A percentile compares a stretch with the other conserved stretches of the same genome.
phyloP scores from a whole-genome alignment of 1,284 basidiomycete genomes.

The Tilletiaria anomala region DNA sequence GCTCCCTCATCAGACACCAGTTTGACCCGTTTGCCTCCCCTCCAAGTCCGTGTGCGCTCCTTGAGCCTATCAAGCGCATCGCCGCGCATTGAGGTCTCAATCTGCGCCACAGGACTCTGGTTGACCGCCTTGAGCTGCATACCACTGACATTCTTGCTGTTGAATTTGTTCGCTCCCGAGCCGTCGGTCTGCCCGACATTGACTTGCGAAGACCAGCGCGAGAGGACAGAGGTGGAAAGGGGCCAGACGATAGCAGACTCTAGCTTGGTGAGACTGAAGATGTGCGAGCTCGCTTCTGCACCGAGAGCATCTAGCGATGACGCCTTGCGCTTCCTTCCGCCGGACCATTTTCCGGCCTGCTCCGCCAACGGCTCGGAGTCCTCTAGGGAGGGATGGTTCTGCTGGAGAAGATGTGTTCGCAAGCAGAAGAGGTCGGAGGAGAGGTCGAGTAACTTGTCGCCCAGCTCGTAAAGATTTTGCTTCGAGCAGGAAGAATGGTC shows the following conservation, averaged over 20 bases:
- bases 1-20: conserved; percentile 5
- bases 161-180: conserved; percentile 10
- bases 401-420: not conserved
- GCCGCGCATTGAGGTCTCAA: conserved; percentile 19
- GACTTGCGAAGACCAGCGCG: conserved; percentile 24
- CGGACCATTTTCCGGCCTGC: not conserved
- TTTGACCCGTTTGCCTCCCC: conserved; percentile 8
- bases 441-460: not conserved
- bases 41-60: conserved; percentile 23
- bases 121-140: conserved; percentile 21
- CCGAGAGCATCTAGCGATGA: too few relatives aligned
- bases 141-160: conserved; percentile 8
- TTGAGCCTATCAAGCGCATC: conserved; percentile 23
- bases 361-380: not conserved
- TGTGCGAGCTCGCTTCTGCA: too few relatives aligned
- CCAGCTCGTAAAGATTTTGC: not conserved
- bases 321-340: not conserved
- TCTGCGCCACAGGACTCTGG: conserved; percentile 19
- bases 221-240: conserved; percentile 11
- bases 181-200: conserved; percentile 10
- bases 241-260: conserved; percentile 7
- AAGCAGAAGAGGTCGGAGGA: not conserved
- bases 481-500: conserved; percentile 1
- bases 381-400: not conserved
- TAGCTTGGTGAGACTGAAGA: conserved; percentile 11